A percentile compares a stretch with the other conserved stretches of the same genome.
These are phyloP conservation scores for Flaveria ramosissima DNA, from an alignment of 129 eudicot genomes.

Conservation along the genomic window DNA sequence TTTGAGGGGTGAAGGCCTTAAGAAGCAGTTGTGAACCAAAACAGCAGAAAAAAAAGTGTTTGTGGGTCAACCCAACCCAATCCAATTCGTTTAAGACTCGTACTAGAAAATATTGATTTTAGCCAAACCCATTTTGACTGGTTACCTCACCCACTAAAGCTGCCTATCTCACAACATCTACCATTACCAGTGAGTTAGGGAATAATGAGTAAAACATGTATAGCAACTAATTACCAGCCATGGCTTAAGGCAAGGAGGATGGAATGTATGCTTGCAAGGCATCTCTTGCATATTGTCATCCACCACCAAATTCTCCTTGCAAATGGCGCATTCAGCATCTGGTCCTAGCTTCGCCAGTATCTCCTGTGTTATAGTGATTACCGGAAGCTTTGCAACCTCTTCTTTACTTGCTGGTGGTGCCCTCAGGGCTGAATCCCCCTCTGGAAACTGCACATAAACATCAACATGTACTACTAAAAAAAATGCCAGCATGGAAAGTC, in stretches of 20 bases:
- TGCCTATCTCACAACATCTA: background rate
- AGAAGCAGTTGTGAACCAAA: too few relatives aligned
- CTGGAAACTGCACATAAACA: slow-evolving; percentile 47
- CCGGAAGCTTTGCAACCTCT: slow-evolving; percentile 88
- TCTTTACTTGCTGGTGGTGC: slow-evolving; percentile 97
- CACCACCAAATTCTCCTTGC: slow-evolving; percentile 75
- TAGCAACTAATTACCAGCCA: slow-evolving; percentile 66
- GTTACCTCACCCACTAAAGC: background rate
- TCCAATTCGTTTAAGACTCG: background rate
- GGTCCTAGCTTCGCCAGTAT: slow-evolving; percentile 53
- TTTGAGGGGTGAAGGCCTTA: too few relatives aligned
- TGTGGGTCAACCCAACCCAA: background rate
- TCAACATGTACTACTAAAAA: background rate
- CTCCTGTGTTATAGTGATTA: slow-evolving; percentile 63
- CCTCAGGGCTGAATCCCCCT: slow-evolving; percentile 50
- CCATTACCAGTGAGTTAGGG: background rate
- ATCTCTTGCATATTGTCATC: slow-evolving; percentile 88
- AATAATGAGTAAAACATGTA: background rate
- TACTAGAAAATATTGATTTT: background rate
- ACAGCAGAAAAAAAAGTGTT: background rate
- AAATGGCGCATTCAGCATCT: slow-evolving; percentile 86
- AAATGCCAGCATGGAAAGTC: background rate
- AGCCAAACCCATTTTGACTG: background rate
- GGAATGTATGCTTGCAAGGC: slow-evolving; percentile 94
- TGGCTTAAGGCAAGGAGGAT: slow-evolving; percentile 96